Base-by-base conservation (phyloP, 2,329 filamentous ascomycete species). In the Podosphaera leucotricha region DNA sequence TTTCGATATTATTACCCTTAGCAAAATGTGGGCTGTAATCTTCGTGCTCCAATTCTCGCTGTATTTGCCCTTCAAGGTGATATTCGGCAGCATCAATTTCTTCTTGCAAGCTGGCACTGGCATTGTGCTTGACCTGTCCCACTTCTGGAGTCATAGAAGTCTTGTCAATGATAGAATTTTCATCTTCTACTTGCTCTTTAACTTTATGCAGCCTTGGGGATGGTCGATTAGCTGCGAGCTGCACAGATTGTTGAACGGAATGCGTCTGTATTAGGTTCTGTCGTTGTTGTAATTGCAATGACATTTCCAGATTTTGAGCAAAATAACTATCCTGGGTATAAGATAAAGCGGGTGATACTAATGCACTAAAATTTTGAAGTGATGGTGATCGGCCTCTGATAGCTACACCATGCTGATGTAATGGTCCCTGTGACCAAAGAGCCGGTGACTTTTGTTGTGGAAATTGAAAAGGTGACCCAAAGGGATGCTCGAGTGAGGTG, bases 11-110 rank as follows among this genome's bases (percentile, higher is more conserved):
- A 28, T 50, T 53, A 10, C 47, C 54, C 45, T 58, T 55, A 22
- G 57, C 57, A 24, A 57, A 60, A 47, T 76, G 74, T 1, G 77
- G 77, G 53, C 75, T 81, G 55, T 82, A 79, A 51, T 83, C 80
- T 45, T 80, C 77, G 51, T 85, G 78, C 47, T 86, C 79, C 41
- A 87, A 66, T 54, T 87, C 78, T 44, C 79, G 76, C 43, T 82
- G 75, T 48, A 86, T 75, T 48, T 82, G 76, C 56, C 85, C 75
- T 56, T 86, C 81, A 48, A 90, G 61, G 53, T 87, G 82, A 55
- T 90, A 87, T 54, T 92, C 82, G 3, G 81, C 78, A 55, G 86
- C 80, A 42, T 90, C 79, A 45, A 92, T 78, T 52, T 90, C 84
- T 48, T 77, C 78, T 57, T 93, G 84, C 20, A 92, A 67, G 39